Conservation (phyloP, 176 grass and related monocot species). For the Avena insularis region DNA sequence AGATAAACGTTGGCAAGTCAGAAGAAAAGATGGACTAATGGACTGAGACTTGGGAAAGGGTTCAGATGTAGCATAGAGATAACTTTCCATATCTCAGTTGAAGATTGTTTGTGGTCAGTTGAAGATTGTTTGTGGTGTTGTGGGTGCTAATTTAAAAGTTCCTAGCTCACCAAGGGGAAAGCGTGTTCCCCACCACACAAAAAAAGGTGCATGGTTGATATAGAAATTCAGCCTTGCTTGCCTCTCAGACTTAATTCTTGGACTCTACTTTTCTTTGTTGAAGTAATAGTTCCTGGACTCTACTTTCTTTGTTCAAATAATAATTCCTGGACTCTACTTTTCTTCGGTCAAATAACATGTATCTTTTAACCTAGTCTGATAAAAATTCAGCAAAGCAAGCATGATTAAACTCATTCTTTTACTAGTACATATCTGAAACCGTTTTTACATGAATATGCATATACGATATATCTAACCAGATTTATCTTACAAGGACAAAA, state of each 20-base stretch:
- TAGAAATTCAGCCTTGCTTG: neutral
- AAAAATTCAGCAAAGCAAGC: neutral
- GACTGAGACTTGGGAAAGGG: neutral
- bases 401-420: neutral
- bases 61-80: neutral
- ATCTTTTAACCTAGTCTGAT: conserved; percentile 1
- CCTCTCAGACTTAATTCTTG: neutral
- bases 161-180: conserved; percentile 9
- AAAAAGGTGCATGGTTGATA: conserved; percentile 2
- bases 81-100: neutral
- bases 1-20: conserved; percentile 9
- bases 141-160: conserved; percentile 19
- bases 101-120: neutral
- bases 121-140: neutral
- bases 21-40: conserved; percentile 4
- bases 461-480: conserved; percentile 5
- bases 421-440: neutral
- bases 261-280: neutral
- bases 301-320: neutral
- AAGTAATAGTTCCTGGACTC: neutral
- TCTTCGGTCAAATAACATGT: neutral
- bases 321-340: neutral
- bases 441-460: neutral
- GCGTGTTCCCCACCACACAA: neutral
- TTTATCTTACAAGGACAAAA: neutral